phyloP scores from a whole-genome alignment of 2,329 filamentous ascomycete genomes.

The Aspergillus glaucus region DNA sequence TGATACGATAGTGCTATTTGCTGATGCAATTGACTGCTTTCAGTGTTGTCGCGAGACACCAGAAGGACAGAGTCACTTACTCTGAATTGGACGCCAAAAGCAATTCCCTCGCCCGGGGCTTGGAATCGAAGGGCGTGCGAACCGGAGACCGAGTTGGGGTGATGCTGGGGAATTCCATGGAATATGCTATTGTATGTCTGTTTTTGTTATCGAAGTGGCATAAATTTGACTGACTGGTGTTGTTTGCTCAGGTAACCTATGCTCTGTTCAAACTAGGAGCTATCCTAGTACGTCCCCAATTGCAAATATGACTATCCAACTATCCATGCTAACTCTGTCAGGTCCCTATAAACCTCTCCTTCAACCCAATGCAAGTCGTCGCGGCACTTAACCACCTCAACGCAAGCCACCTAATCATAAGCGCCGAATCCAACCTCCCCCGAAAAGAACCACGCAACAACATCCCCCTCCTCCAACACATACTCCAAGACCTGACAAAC shows the following conservation, averaged over 20 bases:
- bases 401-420: constrained; percentile 69
- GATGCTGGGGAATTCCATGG: constrained; percentile 75
- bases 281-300: constrained; percentile 55
- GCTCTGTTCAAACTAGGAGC: constrained; percentile 92
- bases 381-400: constrained; percentile 71
- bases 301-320: background rate
- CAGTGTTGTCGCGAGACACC: constrained; percentile 55
- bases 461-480: constrained; percentile 49
- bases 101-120: constrained; percentile 65
- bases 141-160: constrained; percentile 84
- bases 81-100: constrained; percentile 66
- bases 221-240: constrained; percentile 5
- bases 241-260: constrained; percentile 55
- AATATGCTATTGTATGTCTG: constrained; percentile 64
- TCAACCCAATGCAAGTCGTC: constrained; percentile 71
- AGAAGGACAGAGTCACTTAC: constrained; percentile 65
- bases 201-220: background rate
- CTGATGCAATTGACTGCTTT: background rate
- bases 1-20: background rate
- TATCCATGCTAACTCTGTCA: constrained; percentile 19
- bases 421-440: constrained; percentile 79
- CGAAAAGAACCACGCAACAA: constrained; percentile 57
- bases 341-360: constrained; percentile 87
- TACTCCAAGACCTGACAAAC: constrained; percentile 45
- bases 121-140: constrained; percentile 63